phyloP scores from a whole-genome alignment of 441 rosid genomes.

The Omphalea diandra region DNA sequence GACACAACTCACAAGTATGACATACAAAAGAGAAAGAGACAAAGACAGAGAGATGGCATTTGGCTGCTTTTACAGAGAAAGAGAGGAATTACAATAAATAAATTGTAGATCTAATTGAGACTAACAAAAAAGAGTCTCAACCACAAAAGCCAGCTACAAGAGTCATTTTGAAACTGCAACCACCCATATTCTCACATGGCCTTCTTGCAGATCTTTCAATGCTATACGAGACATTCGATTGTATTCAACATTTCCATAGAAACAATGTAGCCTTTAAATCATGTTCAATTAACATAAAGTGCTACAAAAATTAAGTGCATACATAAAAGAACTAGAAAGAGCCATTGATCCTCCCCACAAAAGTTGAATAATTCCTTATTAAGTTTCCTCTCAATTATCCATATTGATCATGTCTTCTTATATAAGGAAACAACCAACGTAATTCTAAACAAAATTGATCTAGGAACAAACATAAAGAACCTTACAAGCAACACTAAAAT shows the following conservation, averaged over 20 bases:
- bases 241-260: neutral
- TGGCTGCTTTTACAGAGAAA: too few species aligned
- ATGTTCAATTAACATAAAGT: neutral
- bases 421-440: neutral
- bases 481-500: neutral
- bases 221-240: neutral
- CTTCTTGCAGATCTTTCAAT: too few species aligned
- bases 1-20: too few species aligned
- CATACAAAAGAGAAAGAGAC: too few species aligned
- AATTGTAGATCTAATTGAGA: too few species aligned
- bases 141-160: too few species aligned
- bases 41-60: too few species aligned
- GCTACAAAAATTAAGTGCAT: neutral
- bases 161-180: too few species aligned
- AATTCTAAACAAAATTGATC: neutral
- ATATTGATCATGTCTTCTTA: neutral
- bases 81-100: too few species aligned
- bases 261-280: neutral
- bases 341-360: neutral
- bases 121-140: too few species aligned
- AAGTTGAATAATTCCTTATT: neutral
- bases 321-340: neutral
- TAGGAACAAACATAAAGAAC: neutral
- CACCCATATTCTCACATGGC: neutral
- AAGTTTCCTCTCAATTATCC: neutral